phyloP scores from a whole-genome alignment of 805 yeast species.

The Metschnikowia dekortorum region DNA sequence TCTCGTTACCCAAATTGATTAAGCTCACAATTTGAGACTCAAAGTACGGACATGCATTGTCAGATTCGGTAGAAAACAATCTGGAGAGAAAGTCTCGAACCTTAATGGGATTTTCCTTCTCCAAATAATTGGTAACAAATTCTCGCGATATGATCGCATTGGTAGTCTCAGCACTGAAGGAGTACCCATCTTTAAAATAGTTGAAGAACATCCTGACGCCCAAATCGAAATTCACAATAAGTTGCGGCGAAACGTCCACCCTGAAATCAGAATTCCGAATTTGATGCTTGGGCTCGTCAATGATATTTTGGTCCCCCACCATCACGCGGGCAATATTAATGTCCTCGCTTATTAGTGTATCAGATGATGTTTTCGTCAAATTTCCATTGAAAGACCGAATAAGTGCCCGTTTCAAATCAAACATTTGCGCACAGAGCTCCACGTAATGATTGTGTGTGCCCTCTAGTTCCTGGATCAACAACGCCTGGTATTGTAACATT shows the following conservation, averaged over 20 bases:
- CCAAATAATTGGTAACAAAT: slow-evolving; percentile 22
- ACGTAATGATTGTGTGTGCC: slow-evolving; percentile 37
- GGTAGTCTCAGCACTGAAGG: slow-evolving; percentile 32
- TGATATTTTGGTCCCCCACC: neutral
- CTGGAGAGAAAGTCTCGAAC: slow-evolving; percentile 21
- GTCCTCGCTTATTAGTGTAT: neutral
- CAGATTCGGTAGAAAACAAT: slow-evolving; percentile 8
- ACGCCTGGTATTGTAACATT: slow-evolving; percentile 26
- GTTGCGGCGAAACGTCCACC: slow-evolving; percentile 24
- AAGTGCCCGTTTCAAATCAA: slow-evolving; percentile 15
- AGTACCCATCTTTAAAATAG: slow-evolving; percentile 26
- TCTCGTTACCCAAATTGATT: slow-evolving; percentile 22
- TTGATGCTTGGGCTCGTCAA: neutral
- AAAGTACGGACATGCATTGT: slow-evolving; percentile 1
- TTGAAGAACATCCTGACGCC: slow-evolving; percentile 27
- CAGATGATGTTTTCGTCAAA: neutral
- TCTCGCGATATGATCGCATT: slow-evolving; percentile 24
- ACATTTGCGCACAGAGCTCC: slow-evolving; percentile 22
- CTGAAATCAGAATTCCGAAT: slow-evolving; percentile 10
- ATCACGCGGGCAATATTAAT: neutral
- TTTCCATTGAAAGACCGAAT: neutral
- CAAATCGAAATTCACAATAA: slow-evolving; percentile 23
- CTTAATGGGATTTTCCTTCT: slow-evolving; percentile 14
- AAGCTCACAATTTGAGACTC: slow-evolving; percentile 11
- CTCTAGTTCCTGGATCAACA: slow-evolving; percentile 33